Evolutionary conservation across 352 stramenopile genomes (phyloP).

Genomic region (Thalassiosira delicatula): DNA sequence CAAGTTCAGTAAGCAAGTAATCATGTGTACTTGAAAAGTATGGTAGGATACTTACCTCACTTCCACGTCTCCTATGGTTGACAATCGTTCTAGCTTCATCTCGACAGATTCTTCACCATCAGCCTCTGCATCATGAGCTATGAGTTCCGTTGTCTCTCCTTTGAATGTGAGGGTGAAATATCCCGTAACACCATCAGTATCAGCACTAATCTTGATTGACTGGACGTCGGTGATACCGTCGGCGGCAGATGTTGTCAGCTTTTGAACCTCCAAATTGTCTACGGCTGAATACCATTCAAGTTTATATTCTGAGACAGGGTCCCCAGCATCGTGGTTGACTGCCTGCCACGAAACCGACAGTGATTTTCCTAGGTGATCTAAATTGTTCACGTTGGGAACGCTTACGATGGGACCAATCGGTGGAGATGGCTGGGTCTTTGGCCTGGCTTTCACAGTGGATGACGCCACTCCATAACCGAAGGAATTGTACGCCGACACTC

Average conservation of each 20-base stretch:
- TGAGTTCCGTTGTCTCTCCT: conserved; percentile 88
- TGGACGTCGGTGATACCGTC: conserved; percentile 84
- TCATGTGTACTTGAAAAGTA: too few species aligned
- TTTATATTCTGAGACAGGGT: conserved; percentile 71
- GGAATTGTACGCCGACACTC: conserved; percentile 94
- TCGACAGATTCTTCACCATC: conserved; percentile 78
- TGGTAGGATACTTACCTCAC: too few species aligned
- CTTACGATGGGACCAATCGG: conserved; percentile 63
- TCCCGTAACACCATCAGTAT: conserved; percentile 85
- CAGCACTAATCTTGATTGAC: conserved; percentile 78
- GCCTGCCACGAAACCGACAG: conserved; percentile 88
- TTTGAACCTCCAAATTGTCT: conserved; percentile 78
- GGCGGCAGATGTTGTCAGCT: conserved; percentile 83
- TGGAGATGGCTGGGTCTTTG: conserved; percentile 70
- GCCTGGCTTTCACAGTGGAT: conserved; percentile 50
- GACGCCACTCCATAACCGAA: conserved; percentile 89
- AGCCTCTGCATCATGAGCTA: conserved; percentile 87
- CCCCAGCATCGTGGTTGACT: conserved; percentile 84
- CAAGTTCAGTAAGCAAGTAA: too few species aligned
- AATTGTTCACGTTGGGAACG: conserved; percentile 44
- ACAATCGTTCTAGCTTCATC: conserved; percentile 74
- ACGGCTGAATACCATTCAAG: conserved; percentile 82
- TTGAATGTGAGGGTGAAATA: conserved; percentile 92
- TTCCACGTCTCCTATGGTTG: conserved; percentile 77
- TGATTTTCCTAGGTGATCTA: conserved; percentile 84